Evolutionary conservation across 306 rosid species (phyloP).

Genomic region (cucumber (Cucumis sativus)): DNA sequence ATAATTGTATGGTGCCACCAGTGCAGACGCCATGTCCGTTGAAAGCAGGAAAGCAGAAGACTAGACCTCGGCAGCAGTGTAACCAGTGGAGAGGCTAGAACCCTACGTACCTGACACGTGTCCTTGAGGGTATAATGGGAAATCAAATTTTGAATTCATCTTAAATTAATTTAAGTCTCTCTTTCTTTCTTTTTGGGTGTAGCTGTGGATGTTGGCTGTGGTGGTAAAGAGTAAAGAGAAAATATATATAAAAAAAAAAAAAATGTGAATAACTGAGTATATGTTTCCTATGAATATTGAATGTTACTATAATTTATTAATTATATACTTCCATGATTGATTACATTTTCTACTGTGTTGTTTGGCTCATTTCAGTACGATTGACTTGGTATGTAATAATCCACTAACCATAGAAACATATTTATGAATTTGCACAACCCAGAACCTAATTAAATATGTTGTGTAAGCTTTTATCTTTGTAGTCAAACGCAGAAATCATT

Average conservation of each 20-base stretch:
- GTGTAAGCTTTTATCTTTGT: too few relatives aligned
- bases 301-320: too few relatives aligned
- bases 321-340: too few relatives aligned
- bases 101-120: neutral
- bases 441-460: too few relatives aligned
- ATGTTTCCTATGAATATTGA: too few relatives aligned
- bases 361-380: too few relatives aligned
- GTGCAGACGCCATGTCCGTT: slow-evolving; percentile 75
- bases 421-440: too few relatives aligned
- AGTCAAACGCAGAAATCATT: neutral
- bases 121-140: slow-evolving; percentile 8
- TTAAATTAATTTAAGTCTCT: neutral
- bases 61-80: slow-evolving; percentile 72
- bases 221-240: neutral
- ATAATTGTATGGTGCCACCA: slow-evolving; percentile 96
- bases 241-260: neutral
- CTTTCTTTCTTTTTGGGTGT: neutral
- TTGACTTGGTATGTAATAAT: too few relatives aligned
- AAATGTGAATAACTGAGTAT: neutral
- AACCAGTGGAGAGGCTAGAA: slow-evolving; percentile 48
- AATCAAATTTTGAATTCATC: neutral
- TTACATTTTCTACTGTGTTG: too few relatives aligned
- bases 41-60: slow-evolving; percentile 59
- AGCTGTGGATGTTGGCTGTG: too few relatives aligned
- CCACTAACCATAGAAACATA: too few relatives aligned